A percentile compares a stretch with the other conserved stretches of the same genome.
Conservation (phyloP, 2,329 filamentous ascomycete species). For the Xylariales sp. region DNA sequence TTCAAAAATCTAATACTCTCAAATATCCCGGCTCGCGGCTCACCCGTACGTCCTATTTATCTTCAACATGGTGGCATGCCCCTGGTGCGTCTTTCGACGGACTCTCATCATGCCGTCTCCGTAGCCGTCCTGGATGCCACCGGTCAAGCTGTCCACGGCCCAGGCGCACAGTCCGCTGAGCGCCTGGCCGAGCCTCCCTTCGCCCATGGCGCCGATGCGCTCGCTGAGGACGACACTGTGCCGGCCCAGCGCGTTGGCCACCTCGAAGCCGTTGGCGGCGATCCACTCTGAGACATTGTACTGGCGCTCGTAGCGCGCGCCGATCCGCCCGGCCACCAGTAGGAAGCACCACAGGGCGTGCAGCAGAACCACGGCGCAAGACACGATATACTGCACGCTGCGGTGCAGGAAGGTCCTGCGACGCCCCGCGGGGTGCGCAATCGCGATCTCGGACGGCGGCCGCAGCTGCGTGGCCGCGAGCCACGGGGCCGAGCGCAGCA, state of each 20-base stretch:
- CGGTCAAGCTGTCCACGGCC: slow-evolving; percentile 59
- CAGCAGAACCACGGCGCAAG: slow-evolving; percentile 54
- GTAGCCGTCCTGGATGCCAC: slow-evolving; percentile 64
- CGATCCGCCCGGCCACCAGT: slow-evolving; percentile 40
- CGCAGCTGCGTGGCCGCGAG: slow-evolving; percentile 6
- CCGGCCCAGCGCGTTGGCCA: slow-evolving; percentile 49
- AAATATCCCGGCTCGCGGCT: too few species aligned
- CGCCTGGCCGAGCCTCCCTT: slow-evolving; percentile 58
- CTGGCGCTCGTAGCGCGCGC: slow-evolving; percentile 60
- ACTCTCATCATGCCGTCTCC: slow-evolving; percentile 25
- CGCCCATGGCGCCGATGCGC: slow-evolving; percentile 55
- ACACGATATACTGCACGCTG: slow-evolving; percentile 49
- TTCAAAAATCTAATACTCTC: too few species aligned
- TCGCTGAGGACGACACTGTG: slow-evolving; percentile 47
- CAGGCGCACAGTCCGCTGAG: slow-evolving; percentile 54
- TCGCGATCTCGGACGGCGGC: neutral
- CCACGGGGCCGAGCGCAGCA: slow-evolving; percentile 8
- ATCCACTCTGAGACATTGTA: slow-evolving; percentile 60
- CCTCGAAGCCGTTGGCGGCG: slow-evolving; percentile 44
- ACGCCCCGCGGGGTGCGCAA: slow-evolving; percentile 11
- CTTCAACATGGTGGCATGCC: too few species aligned
- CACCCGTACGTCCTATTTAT: too few species aligned
- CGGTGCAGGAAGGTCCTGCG: slow-evolving; percentile 52
- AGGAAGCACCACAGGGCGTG: slow-evolving; percentile 59
- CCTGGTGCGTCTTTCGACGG: too few species aligned